Percentiles rank a stretch among this genome's conserved stretches.
These are phyloP conservation scores for Monilinia polystroma DNA, from an alignment of 2,329 filamentous ascomycete genomes.

Conservation along the genomic window DNA sequence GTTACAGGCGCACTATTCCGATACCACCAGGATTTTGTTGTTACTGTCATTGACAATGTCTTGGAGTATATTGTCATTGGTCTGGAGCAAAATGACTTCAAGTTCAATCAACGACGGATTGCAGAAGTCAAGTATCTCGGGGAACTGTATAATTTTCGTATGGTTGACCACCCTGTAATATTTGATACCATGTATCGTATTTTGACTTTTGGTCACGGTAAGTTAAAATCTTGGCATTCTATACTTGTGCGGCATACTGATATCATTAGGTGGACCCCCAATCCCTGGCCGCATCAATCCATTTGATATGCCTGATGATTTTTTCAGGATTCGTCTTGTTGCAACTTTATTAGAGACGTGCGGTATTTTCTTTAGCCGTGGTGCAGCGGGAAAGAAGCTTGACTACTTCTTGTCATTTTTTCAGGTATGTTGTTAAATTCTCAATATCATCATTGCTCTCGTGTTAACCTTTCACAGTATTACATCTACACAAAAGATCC, in stretches of 20 bases:
- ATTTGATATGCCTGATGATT: constrained; percentile 89
- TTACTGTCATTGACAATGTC: constrained; percentile 87
- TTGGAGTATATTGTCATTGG: constrained; percentile 86
- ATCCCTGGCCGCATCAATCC: constrained; percentile 72
- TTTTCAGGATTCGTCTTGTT: constrained; percentile 89
- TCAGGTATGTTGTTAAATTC: constrained; percentile 53
- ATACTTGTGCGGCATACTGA: constrained; percentile 18
- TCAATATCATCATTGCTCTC: constrained; percentile 27
- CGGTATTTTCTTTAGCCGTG: constrained; percentile 93
- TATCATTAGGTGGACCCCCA: constrained; percentile 66
- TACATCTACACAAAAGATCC: constrained; percentile 90
- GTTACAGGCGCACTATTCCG: constrained; percentile 84
- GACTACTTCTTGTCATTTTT: constrained; percentile 98
- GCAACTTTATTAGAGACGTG: constrained; percentile 91
- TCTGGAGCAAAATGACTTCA: constrained; percentile 94
- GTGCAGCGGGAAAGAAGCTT: constrained; percentile 90
- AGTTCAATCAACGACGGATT: constrained; percentile 91
- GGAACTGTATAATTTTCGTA: constrained; percentile 95
- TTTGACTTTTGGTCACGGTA: constrained; percentile 81
- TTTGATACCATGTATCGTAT: constrained; percentile 96
- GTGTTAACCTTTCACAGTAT: constrained; percentile 56
- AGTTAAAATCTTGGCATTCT: constrained; percentile 10
- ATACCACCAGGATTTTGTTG: constrained; percentile 88
- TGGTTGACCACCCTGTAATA: constrained; percentile 91
- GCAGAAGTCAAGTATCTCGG: constrained; percentile 95